Evolutionary conservation across 192 early-diverging fungal genomes (phyloP).

Genomic region (Linnemannia schmuckeri): DNA sequence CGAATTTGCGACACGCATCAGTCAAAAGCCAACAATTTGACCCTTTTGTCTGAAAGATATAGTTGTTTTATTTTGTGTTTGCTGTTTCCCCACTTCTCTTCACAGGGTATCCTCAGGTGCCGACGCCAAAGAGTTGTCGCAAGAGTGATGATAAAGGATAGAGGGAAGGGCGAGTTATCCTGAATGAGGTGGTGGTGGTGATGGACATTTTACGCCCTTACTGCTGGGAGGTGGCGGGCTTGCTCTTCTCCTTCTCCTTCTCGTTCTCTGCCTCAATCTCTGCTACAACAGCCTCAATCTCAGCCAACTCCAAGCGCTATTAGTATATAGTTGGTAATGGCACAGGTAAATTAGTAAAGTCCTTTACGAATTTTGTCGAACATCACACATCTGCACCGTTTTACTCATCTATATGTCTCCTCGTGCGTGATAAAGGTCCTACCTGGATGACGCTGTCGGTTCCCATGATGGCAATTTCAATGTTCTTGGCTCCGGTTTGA

Average conservation of each 20-base stretch:
- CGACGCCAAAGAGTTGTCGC: neutral
- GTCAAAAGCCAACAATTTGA: too few species aligned
- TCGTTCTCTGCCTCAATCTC: slow-evolving; percentile 94
- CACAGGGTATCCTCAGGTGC: neutral
- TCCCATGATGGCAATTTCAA: slow-evolving; percentile 96
- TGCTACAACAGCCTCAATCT: slow-evolving; percentile 80
- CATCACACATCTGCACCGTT: neutral
- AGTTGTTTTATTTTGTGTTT: too few species aligned
- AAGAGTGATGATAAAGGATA: neutral
- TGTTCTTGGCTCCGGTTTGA: slow-evolving; percentile 99
- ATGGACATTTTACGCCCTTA: neutral
- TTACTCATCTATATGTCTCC: neutral
- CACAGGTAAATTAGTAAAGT: neutral
- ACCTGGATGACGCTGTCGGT: slow-evolving; percentile 79
- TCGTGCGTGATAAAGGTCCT: slow-evolving; percentile 2
- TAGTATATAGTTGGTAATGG: neutral
- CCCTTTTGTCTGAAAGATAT: too few species aligned
- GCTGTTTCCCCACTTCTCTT: too few species aligned
- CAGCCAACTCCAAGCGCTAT: slow-evolving; percentile 68
- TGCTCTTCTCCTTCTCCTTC: slow-evolving; percentile 76
- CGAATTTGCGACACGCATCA: too few species aligned
- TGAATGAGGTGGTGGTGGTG: neutral
- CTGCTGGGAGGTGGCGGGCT: slow-evolving; percentile 32
- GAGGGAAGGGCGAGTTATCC: neutral
- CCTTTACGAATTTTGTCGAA: neutral